Conservation (phyloP, 2,329 filamentous ascomycete species). For the Intubia oerlemansii region DNA sequence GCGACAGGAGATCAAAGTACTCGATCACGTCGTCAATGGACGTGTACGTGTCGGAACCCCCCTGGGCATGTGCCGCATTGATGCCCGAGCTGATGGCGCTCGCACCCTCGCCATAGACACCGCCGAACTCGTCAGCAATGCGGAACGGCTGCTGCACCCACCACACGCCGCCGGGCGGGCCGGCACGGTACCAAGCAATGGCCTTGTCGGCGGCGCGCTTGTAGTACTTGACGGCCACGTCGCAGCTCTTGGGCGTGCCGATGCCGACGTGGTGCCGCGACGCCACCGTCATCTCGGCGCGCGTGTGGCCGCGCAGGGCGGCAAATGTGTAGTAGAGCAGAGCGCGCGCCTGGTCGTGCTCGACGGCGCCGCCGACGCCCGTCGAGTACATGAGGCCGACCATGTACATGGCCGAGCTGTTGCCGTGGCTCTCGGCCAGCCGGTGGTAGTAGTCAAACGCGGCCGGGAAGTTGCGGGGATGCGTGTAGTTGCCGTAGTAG, state of each 20-base stretch:
- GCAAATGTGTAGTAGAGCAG: constrained; percentile 90
- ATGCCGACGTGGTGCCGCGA: constrained; percentile 75
- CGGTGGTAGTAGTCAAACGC: constrained; percentile 68
- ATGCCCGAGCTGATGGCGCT: constrained; percentile 73
- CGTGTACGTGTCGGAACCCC: constrained; percentile 62
- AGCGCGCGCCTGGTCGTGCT: constrained; percentile 74
- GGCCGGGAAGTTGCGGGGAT: constrained; percentile 59
- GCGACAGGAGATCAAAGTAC: constrained; percentile 74
- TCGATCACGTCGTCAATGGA: constrained; percentile 87
- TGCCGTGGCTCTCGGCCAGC: constrained; percentile 57
- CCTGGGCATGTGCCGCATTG: constrained; percentile 53
- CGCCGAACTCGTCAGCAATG: constrained; percentile 76
- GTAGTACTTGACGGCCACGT: constrained; percentile 71
- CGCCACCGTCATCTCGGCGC: constrained; percentile 83
- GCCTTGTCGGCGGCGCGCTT: constrained; percentile 87
- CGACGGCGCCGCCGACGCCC: constrained; percentile 61
- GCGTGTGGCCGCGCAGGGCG: constrained; percentile 59
- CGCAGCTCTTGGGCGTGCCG: constrained; percentile 67
- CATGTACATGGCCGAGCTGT: constrained; percentile 90
- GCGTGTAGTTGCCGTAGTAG: constrained; percentile 84
- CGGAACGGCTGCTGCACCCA: constrained; percentile 63
- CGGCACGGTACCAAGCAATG: constrained; percentile 68
- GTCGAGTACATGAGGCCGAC: constrained; percentile 89
- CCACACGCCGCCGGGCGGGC: constrained; percentile 68
- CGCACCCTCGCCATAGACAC: constrained; percentile 87